A percentile compares a stretch with the other conserved stretches of the same genome.
phyloP scores from a whole-genome alignment of 2,329 filamentous ascomycete species.

The Claviceps spartinae region DNA sequence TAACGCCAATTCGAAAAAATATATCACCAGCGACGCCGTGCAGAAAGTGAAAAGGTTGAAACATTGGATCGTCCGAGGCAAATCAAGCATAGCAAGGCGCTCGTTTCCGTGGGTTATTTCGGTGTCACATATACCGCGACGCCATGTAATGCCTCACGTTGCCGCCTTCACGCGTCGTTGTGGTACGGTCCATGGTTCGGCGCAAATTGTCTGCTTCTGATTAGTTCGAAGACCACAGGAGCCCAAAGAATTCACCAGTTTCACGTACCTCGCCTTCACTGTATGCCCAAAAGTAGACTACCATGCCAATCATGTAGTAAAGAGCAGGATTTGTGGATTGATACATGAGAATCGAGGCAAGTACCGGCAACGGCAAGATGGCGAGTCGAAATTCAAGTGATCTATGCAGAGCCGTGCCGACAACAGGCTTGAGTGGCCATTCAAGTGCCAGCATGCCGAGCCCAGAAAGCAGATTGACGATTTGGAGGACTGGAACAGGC shows the following conservation, averaged over 20 bases:
- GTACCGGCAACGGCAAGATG: conserved; percentile 63
- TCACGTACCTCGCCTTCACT: conserved; percentile 81
- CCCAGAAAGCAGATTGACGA: conserved; percentile 75
- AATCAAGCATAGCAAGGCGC: background rate
- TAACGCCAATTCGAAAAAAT: background rate
- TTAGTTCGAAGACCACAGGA: background rate
- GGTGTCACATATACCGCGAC: background rate
- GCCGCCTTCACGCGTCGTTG: conserved; percentile 29
- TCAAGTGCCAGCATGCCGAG: conserved; percentile 72
- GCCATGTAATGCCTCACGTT: conserved; percentile 1
- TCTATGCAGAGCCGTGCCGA: conserved; percentile 66
- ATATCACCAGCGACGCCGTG: conserved; percentile 4
- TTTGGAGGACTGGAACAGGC: conserved; percentile 78
- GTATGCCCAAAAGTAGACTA: conserved; percentile 92
- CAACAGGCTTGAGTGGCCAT: conserved; percentile 71
- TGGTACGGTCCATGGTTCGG: conserved; percentile 57
- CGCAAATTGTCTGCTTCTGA: conserved; percentile 46
- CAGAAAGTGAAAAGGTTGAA: conserved; percentile 2
- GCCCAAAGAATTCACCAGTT: background rate
- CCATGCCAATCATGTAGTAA: conserved; percentile 79
- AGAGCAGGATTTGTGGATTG: conserved; percentile 85
- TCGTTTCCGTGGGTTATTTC: background rate
- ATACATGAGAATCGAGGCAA: conserved; percentile 69
- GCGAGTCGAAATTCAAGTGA: conserved; percentile 79
- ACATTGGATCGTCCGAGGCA: background rate